Conservation (phyloP, 192 early-diverging fungal genomes). For the Podila epigama region DNA sequence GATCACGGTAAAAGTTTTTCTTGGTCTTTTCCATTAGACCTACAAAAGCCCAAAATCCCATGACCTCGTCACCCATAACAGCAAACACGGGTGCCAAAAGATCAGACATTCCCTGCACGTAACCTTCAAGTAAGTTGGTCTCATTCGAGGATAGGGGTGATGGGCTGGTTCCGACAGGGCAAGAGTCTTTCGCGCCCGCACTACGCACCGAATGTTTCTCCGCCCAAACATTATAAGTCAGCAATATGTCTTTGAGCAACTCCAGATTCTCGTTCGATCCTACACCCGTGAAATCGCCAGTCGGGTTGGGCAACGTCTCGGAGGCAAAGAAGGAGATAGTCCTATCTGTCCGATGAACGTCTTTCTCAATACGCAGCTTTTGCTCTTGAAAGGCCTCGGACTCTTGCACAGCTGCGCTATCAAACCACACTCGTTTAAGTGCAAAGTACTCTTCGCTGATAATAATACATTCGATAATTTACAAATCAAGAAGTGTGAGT, state of each 20-base stretch:
- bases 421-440: slow-evolving; percentile 72
- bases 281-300: slow-evolving; percentile 51
- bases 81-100: slow-evolving; percentile 89
- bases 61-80: slow-evolving; percentile 86
- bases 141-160: background rate
- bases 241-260: slow-evolving; percentile 88
- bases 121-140: slow-evolving; percentile 62
- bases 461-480: background rate
- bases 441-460: slow-evolving; percentile 65
- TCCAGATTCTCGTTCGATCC: slow-evolving; percentile 82
- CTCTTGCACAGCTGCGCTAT: slow-evolving; percentile 60
- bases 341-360: slow-evolving; percentile 95
- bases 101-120: slow-evolving; percentile 99
- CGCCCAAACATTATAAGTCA: slow-evolving; percentile 85
- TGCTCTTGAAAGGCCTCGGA: slow-evolving; percentile 74
- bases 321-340: slow-evolving; percentile 82
- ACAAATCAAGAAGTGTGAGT: too few species aligned
- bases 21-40: slow-evolving; percentile 91
- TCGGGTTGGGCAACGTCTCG: slow-evolving; percentile 64
- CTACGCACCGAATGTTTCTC: too few species aligned
- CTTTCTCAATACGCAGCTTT: slow-evolving; percentile 88
- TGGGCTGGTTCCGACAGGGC: too few species aligned
- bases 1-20: slow-evolving; percentile 91
- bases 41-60: slow-evolving; percentile 94
- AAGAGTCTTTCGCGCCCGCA: too few species aligned